These are phyloP conservation scores for Mortierella sp. DNA, from an alignment of 371 early-diverging fungal genomes.

Conservation along the genomic window DNA sequence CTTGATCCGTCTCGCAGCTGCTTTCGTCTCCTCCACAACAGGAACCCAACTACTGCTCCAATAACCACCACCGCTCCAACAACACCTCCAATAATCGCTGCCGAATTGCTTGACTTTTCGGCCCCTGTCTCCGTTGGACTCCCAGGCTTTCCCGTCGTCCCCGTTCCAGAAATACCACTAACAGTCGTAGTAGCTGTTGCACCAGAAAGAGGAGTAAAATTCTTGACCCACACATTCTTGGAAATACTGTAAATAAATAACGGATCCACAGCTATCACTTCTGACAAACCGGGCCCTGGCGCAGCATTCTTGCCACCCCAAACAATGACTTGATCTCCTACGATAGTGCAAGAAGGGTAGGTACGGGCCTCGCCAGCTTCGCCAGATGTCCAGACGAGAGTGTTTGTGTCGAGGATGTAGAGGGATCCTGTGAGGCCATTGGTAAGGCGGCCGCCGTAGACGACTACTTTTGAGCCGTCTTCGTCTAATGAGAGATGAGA, in stretches of 20 bases:
- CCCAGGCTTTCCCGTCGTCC: neutral
- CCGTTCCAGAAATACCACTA: neutral
- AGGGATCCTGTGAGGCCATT: neutral
- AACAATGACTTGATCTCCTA: neutral
- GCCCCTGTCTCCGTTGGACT: neutral
- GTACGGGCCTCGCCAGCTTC: neutral
- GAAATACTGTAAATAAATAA: neutral
- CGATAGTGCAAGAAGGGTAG: neutral
- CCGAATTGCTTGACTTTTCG: too few species aligned
- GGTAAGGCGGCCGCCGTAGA: neutral
- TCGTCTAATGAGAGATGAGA: neutral
- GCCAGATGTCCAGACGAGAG: neutral
- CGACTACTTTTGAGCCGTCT: neutral
- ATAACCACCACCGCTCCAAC: neutral
- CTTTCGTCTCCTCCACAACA: neutral
- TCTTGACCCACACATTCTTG: neutral
- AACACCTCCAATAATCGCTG: neutral
- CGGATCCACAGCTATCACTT: neutral
- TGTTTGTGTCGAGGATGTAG: neutral
- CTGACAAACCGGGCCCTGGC: too few species aligned
- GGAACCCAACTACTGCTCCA: neutral
- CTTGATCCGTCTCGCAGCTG: too few species aligned
- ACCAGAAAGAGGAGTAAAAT: too few species aligned
- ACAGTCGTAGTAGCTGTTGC: too few species aligned
- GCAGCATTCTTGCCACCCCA: neutral